phyloP scores from a whole-genome alignment of 176 grass and related monocot genomes.

The Carex littledalei region DNA sequence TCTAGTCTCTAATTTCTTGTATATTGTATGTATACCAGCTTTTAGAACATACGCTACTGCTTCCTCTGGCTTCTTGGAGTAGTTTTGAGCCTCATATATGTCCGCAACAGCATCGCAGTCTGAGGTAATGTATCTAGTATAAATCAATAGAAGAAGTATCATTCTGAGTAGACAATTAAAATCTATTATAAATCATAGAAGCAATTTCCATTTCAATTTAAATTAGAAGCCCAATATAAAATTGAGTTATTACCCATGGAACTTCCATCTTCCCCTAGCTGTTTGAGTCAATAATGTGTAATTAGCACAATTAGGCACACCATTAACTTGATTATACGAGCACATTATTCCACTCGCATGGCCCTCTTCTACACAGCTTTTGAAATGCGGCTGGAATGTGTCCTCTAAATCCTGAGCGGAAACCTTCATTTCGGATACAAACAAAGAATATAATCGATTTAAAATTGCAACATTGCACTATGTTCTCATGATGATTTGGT shows the following conservation, averaged over 20 bases:
- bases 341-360: slow-evolving; percentile 63
- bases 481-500: background rate
- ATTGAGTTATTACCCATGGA: slow-evolving; percentile 41
- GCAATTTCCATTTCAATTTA: background rate
- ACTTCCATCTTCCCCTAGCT: slow-evolving; percentile 33
- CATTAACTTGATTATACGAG: slow-evolving; percentile 64
- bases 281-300: slow-evolving; percentile 38
- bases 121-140: slow-evolving; percentile 69
- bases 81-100: slow-evolving; percentile 70
- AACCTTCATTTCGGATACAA: slow-evolving; percentile 15
- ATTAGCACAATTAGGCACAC: slow-evolving; percentile 56
- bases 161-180: slow-evolving; percentile 1
- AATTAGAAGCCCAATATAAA: background rate
- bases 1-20: background rate
- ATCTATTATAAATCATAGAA: background rate
- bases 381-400: slow-evolving; percentile 69
- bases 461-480: background rate
- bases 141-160: slow-evolving; percentile 3
- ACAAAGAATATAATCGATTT: background rate
- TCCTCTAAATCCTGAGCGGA: slow-evolving; percentile 58
- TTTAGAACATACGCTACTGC: slow-evolving; percentile 79
- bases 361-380: slow-evolving; percentile 52
- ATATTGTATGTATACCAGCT: slow-evolving; percentile 41
- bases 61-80: slow-evolving; percentile 66
- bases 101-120: slow-evolving; percentile 79